Percentiles rank a stretch among this genome's conserved stretches.
Evolutionary conservation across 73 alveolate genomes (phyloP).

Genomic region (Strombidium stylifer): DNA sequence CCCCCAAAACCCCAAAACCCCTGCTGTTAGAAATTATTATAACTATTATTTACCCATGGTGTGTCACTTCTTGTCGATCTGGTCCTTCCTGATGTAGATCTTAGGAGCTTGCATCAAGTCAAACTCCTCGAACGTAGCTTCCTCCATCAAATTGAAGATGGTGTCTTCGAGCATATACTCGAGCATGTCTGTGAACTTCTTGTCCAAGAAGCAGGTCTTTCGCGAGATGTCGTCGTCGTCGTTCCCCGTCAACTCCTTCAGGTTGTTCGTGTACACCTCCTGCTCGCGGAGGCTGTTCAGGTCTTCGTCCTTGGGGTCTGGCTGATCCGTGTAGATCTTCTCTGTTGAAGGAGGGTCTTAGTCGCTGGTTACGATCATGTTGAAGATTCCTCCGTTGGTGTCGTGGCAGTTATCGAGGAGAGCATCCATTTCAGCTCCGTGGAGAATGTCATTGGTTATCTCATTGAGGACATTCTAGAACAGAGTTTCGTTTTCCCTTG

Average conservation of each 20-base stretch:
- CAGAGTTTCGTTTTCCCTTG: conserved; percentile 36
- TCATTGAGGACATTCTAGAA: conserved; percentile 65
- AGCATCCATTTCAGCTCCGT: conserved; percentile 58
- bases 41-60: no score
- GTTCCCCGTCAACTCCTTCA: conserved; percentile 7
- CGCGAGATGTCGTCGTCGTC: conserved; percentile 54
- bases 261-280: conserved; percentile 19
- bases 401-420: conserved; percentile 52
- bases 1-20: no score
- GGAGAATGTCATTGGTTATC: conserved; percentile 68
- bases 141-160: conserved; percentile 88
- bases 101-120: conserved; percentile 93
- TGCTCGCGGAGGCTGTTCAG: conserved; percentile 2
- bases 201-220: conserved; percentile 67
- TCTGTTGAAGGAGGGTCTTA: conserved; percentile 15
- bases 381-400: conserved; percentile 54
- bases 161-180: conserved; percentile 97
- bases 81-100: conserved; percentile 85
- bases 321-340: background rate
- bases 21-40: no score
- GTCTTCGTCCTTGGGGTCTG: conserved; percentile 12
- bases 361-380: conserved; percentile 32
- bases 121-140: conserved; percentile 95
- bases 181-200: conserved; percentile 72
- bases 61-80: conserved; percentile 8